Conservation (phyloP, 805 yeast species). For the Candida oleophila region DNA sequence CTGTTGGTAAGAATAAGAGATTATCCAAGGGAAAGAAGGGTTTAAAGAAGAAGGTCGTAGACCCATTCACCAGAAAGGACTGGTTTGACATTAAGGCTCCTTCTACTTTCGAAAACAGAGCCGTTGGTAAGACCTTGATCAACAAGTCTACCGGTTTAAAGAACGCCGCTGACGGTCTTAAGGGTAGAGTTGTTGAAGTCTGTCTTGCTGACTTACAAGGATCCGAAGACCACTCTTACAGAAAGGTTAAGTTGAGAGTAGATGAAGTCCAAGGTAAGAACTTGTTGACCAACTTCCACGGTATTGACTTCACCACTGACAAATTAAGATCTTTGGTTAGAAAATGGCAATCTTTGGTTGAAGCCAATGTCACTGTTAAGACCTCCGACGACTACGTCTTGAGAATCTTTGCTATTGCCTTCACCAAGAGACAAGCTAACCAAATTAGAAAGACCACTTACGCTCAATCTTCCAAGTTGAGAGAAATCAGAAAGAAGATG, state of each 20-base stretch:
- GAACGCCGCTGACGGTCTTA: constrained; percentile 96
- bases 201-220: constrained; percentile 97
- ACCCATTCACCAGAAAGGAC: constrained; percentile 99
- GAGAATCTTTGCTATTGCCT: constrained; percentile 95
- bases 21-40: constrained; percentile 92
- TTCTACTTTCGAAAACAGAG: constrained; percentile 96
- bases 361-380: constrained; percentile 97
- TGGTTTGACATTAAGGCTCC: constrained; percentile 99
- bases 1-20: constrained; percentile 64
- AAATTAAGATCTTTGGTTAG: constrained; percentile 96
- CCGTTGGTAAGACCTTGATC: constrained; percentile 97
- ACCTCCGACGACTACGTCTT: constrained; percentile 96
- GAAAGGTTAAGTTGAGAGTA: constrained; percentile 95
- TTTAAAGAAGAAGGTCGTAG: constrained; percentile 98
- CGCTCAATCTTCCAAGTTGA: constrained; percentile 96
- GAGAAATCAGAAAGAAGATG: constrained; percentile 97
- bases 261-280: constrained; percentile 99
- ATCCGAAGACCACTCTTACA: constrained; percentile 97
- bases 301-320: constrained; percentile 96
- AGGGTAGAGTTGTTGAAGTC: constrained; percentile 96
- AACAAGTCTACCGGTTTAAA: constrained; percentile 98
- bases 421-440: constrained; percentile 97
- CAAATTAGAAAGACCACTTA: constrained; percentile 97
- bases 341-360: constrained; percentile 98
- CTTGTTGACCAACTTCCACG: constrained; percentile 99